Evolutionary conservation across 768 basidiomycete species (phyloP).

Genomic region (Termitomyces sp.): DNA sequence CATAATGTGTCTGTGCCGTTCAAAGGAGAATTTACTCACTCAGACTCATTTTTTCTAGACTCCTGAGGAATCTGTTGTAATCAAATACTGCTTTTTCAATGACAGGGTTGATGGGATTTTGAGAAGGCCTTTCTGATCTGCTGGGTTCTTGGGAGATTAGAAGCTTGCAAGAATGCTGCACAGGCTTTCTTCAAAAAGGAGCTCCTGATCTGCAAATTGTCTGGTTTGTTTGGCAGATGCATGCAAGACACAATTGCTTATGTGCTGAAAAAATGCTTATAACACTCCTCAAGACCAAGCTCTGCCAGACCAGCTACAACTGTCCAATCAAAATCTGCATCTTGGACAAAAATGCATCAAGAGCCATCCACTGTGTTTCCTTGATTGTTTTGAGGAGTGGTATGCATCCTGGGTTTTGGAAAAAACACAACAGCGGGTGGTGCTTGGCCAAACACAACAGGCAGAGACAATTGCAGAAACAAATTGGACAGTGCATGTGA

Average conservation of each 20-base stretch:
- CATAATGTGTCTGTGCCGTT: conserved; percentile 3
- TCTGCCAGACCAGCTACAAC: conserved; percentile 60
- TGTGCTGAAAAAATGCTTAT: conserved; percentile 44
- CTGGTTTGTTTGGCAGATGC: not conserved
- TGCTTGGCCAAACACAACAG: conserved; percentile 53
- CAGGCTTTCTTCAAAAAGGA: conserved; percentile 62
- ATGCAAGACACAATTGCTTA: conserved; percentile 15
- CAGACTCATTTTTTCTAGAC: conserved; percentile 73
- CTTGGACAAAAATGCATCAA: conserved; percentile 57
- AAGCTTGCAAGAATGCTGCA: conserved; percentile 57
- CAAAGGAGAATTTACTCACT: conserved; percentile 41
- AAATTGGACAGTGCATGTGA: conserved; percentile 42
- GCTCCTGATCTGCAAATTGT: conserved; percentile 10
- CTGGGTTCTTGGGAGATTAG: conserved; percentile 42
- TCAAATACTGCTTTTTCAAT: conserved; percentile 59
- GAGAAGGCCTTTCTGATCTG: conserved; percentile 53
- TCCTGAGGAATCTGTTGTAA: conserved; percentile 69
- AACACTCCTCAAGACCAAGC: conserved; percentile 69
- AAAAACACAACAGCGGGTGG: conserved; percentile 70
- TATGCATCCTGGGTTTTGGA: conserved; percentile 64
- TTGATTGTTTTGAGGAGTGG: conserved; percentile 58
- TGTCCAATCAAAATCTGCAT: conserved; percentile 44
- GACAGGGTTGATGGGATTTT: conserved; percentile 36
- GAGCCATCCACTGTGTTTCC: conserved; percentile 62
- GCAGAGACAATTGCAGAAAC: conserved; percentile 82